These are phyloP conservation scores for Neoboletus brunneissimus DNA, from an alignment of 768 basidiomycete genomes.

Conservation along the genomic window DNA sequence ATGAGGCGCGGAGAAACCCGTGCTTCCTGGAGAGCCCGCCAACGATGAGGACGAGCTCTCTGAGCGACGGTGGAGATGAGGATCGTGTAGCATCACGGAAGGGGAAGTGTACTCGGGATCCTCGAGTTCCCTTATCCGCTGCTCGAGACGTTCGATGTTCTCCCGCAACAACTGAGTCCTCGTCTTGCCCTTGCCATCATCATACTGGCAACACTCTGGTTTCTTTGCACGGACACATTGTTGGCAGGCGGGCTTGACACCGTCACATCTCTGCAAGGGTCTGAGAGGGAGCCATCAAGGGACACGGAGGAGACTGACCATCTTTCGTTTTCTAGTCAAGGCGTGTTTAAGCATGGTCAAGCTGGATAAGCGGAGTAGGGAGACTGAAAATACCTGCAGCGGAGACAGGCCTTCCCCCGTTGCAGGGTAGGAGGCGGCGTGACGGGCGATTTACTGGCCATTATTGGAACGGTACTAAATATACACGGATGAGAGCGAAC, in stretches of 20 bases:
- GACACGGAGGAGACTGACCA: slow-evolving; percentile 40
- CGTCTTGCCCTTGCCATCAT: slow-evolving; percentile 83
- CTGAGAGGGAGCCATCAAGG: slow-evolving; percentile 9
- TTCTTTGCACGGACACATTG: slow-evolving; percentile 80
- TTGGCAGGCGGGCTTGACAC: slow-evolving; percentile 71
- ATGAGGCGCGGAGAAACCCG: slow-evolving; percentile 51
- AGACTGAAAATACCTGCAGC: slow-evolving; percentile 55
- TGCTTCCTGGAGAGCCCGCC: slow-evolving; percentile 47
- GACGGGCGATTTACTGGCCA: slow-evolving; percentile 32
- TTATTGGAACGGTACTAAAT: slow-evolving; percentile 38
- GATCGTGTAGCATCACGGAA: slow-evolving; percentile 69
- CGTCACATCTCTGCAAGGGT: slow-evolving; percentile 65
- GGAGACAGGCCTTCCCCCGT: slow-evolving; percentile 67
- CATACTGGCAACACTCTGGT: slow-evolving; percentile 71
- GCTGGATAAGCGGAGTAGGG: not conserved
- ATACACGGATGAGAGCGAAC: slow-evolving; percentile 29
- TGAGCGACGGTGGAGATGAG: slow-evolving; percentile 43
- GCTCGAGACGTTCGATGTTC: slow-evolving; percentile 69
- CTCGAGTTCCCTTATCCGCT: slow-evolving; percentile 70
- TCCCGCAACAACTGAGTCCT: slow-evolving; percentile 77
- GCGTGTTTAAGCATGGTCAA: slow-evolving; percentile 13
- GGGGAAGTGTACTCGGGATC: slow-evolving; percentile 69
- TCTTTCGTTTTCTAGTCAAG: slow-evolving; percentile 60
- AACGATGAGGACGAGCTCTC: slow-evolving; percentile 55
- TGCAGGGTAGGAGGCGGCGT: slow-evolving; percentile 46